Percentiles rank a stretch among this genome's conserved stretches.
Conservation (phyloP, 2,329 filamentous ascomycete species). For the Pseudogymnoascus sp. region DNA sequence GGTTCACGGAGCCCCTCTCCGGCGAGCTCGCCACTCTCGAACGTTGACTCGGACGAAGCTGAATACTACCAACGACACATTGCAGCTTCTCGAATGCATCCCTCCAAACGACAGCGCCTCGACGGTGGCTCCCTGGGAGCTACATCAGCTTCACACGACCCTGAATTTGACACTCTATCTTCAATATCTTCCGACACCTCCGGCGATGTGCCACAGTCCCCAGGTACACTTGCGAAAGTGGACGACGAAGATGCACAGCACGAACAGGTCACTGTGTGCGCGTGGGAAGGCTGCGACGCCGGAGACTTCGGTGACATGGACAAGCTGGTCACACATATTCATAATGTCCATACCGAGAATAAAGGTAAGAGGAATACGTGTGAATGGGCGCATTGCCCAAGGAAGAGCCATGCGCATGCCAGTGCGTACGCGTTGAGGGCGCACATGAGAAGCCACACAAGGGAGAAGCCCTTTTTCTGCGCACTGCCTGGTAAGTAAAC, state of each 20-base stretch:
- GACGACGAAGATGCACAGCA: slow-evolving; percentile 66
- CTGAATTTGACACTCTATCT: slow-evolving; percentile 47
- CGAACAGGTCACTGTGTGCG: slow-evolving; percentile 71
- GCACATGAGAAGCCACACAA: slow-evolving; percentile 94
- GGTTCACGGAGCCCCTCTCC: slow-evolving; percentile 42
- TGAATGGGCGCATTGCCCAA: slow-evolving; percentile 84
- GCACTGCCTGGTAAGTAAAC: slow-evolving; percentile 69
- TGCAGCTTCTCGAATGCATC: slow-evolving; percentile 30
- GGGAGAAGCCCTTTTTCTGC: slow-evolving; percentile 98
- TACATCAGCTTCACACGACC: slow-evolving; percentile 30
- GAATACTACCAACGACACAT: slow-evolving; percentile 47
- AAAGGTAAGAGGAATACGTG: slow-evolving; percentile 97
- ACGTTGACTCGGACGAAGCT: slow-evolving; percentile 50
- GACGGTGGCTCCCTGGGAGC: slow-evolving; percentile 20
- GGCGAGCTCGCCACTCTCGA: slow-evolving; percentile 53
- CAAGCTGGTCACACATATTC: slow-evolving; percentile 71
- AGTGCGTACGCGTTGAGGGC: slow-evolving; percentile 94
- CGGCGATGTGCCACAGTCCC: slow-evolving; percentile 71
- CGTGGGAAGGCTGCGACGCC: slow-evolving; percentile 67
- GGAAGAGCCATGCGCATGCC: slow-evolving; percentile 86
- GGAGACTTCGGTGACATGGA: slow-evolving; percentile 76
- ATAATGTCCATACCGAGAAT: slow-evolving; percentile 88
- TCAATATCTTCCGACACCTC: slow-evolving; percentile 88
- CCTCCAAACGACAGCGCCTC: slow-evolving; percentile 28
- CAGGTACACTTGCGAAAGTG: slow-evolving; percentile 45